phyloP scores from a whole-genome alignment of 148 eudicot species.

The Rhododendron griersonianum region DNA sequence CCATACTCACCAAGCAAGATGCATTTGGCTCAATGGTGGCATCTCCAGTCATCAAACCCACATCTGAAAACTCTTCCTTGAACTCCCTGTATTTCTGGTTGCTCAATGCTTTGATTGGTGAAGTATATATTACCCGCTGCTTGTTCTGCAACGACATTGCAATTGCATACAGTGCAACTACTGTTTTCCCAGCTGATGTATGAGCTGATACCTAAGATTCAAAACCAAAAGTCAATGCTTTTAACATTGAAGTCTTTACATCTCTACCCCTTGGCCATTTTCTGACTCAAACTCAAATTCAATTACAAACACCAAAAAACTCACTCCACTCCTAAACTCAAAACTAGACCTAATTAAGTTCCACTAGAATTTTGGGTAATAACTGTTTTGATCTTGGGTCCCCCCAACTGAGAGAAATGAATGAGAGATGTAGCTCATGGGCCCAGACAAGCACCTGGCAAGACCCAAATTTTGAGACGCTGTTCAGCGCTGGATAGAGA shows the following conservation, averaged over 20 bases:
- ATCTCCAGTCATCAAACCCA: constrained; percentile 99
- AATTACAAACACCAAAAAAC: not conserved
- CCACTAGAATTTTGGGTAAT: not conserved
- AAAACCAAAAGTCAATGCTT: not conserved
- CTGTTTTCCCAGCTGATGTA: constrained; percentile 99
- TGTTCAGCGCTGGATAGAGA: no score
- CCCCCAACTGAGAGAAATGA: not conserved
- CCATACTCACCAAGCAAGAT: constrained; percentile 84
- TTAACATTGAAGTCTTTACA: not conserved
- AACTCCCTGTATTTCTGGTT: constrained; percentile 97
- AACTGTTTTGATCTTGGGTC: not conserved
- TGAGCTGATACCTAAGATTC: constrained; percentile 84
- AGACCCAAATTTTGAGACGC: not conserved
- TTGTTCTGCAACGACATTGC: constrained; percentile 90
- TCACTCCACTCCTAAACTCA: not conserved
- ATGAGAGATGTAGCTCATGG: not conserved
- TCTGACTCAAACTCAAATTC: not conserved
- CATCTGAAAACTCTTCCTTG: constrained; percentile 97
- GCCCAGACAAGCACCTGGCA: not conserved
- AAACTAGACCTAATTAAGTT: not conserved
- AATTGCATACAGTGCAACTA: constrained; percentile 89
- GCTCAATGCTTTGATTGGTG: constrained; percentile 98
- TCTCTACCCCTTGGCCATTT: not conserved
- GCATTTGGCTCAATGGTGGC: constrained; percentile 97
- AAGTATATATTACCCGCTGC: constrained; percentile 92